Evolutionary conservation across 2,329 filamentous ascomycete genomes (phyloP), one percentile per base, ranked within the genome.

Genomic region (Samsoniella hepiali): DNA sequence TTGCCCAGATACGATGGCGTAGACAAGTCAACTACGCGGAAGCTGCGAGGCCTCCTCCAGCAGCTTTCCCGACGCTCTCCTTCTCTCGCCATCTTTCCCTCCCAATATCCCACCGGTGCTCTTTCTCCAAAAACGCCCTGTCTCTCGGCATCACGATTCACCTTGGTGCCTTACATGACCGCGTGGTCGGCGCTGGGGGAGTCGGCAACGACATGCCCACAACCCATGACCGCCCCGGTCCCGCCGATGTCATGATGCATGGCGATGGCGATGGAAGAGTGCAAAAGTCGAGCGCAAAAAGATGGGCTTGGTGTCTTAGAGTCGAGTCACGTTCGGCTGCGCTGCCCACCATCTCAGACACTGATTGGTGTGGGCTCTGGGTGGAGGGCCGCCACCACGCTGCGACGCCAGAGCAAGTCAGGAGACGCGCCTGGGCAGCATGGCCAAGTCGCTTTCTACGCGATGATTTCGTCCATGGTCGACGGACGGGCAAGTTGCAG

Each of bases 271-370:
- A 49, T 57, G 50, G 34, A 22, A 45, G 54, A 57, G 55, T 38
- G 63, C 58, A 60, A 62, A 36, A 49, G 50, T 22, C 40, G 50
- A 47, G 59, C 50, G n/a, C 42, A 31, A 71, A 31, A 71, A 65
- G 65, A 68, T 69, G 67, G 69, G 65, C 71, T 71, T 71, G 70
- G 71, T 77, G 75, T 77, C 74, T 76, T 70, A 70, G 67, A 69
- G 63, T 65, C 66, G 63, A 75, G 75, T 77, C 75, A 77, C 75
- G 75, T 70, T 76, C 68, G 70, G 67, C 66, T 65, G 67, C 67
- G 66, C 53, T 64, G 64, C 66, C 66, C 71, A 68, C 70, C 68
- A 68, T 67, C 64, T 66, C 63, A 60, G 58, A 58, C 58, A 64
- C 65, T 63, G 36, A 69, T 64, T 67, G 64, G 56, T 66, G 63